Conservation (phyloP, 139 green algal species). For the Haematococcus sp. region DNA sequence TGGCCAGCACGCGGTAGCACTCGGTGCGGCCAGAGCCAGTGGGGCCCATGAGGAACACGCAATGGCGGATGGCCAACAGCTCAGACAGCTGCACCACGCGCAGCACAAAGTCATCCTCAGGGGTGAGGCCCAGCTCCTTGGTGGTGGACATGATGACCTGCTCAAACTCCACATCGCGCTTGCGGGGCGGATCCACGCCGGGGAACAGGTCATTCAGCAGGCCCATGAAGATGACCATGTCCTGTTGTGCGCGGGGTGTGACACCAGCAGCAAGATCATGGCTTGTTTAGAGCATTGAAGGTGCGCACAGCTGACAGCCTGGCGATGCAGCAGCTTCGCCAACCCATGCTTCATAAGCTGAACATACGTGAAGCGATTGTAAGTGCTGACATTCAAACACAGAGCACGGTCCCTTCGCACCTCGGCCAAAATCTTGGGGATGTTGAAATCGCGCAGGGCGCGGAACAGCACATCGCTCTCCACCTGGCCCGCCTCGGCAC, state of each 20-base stretch:
- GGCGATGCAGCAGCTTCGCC: too few species aligned
- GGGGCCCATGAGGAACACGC: conserved; percentile 85
- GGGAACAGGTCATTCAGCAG: conserved; percentile 84
- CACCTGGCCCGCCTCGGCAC: conserved; percentile 76
- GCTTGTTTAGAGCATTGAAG: neutral
- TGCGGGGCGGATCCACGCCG: conserved; percentile 70
- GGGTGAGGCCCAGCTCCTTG: conserved; percentile 52
- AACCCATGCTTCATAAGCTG: too few species aligned
- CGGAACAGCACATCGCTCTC: conserved; percentile 84
- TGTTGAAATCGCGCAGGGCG: conserved; percentile 83
- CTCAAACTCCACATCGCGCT: conserved; percentile 72
- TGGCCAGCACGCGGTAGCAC: conserved; percentile 77
- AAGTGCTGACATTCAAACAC: neutral
- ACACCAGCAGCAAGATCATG: neutral
- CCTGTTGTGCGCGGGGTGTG: conserved; percentile 39
- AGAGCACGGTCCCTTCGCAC: neutral
- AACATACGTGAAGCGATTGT: too few species aligned
- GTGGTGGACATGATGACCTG: conserved; percentile 53
- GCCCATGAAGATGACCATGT: conserved; percentile 87
- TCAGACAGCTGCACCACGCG: conserved; percentile 72
- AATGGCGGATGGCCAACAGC: conserved; percentile 82
- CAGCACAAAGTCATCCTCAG: conserved; percentile 77
- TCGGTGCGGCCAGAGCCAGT: conserved; percentile 74
- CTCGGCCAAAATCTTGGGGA: conserved; percentile 74
- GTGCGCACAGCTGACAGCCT: too few species aligned